Base-by-base conservation (phyloP, 257 asterid genomes). In the Datura wrightii region DNA sequence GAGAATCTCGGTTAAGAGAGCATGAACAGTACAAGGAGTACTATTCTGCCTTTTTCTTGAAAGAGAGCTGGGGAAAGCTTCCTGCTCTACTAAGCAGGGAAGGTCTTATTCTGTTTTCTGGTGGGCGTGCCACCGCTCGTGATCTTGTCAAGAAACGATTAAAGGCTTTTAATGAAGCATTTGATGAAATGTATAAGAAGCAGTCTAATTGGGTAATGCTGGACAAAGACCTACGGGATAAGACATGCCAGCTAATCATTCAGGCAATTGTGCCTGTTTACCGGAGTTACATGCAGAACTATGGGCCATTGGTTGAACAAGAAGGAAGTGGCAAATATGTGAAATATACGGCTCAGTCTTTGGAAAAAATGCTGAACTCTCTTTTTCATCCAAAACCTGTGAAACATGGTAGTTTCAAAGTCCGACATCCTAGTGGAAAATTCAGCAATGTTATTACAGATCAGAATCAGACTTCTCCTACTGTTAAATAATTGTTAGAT, bases 31-130 rank as follows among this genome's bases (percentile, higher is more conserved):
- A 85, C 55, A 90, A 89, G 87, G 96, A 93, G 54, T 85, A 93
- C 60, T 90, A 90, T 79, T 87, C 91, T 16, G 84, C 87, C 2
- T 42, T 83, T 56, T 94, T 85, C 86, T 79, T 93, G 86, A 85
- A 93, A 79, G 99, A 94, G 82, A 94, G 99, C 89, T 96, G 99
- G 99, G 97, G 94, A 53, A 94, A 93, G 85, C 93, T 96, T 34
- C 98, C 98, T 5, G 72, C 92, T 11, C 91, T 92, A 44, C 72
- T 96, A 63, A 96, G 99, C 86, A 85, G 97, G 83, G 99, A 96
- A 84, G 99, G 98, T 44, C 92, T 94, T 78, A 93, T 96, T 86
- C 79, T 92, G 83, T 96, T 96, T 88, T 94, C 97, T 1, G 97
- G 98, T 44, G 96, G 98, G 69, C 97, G 95, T 6, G 96, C 94